Evolutionary conservation across 2,329 filamentous ascomycete species (phyloP), one percentile per base, ranked within the genome.

Genomic region (Phialophora verrucosa): DNA sequence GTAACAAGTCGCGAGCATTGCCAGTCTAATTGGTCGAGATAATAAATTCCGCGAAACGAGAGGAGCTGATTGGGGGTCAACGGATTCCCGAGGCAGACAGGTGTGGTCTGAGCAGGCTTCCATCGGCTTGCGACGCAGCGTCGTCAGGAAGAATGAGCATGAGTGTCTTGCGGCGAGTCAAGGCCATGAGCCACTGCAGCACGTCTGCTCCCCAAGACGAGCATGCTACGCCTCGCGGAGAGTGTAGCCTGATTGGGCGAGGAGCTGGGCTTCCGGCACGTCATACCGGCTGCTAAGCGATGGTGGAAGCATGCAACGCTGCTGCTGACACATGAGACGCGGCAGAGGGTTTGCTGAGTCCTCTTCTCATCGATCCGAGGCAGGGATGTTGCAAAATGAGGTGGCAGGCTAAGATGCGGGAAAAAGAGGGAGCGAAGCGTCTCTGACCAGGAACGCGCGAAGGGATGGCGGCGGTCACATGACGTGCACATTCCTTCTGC

Each of bases 231-330:
- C 27, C 11, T 42, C 38, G 23, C 31, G 64, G 64, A 62, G 53
- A 56, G 25, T 44, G 58, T 66, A 38, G 27, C 64, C 54, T 54
- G 53, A 62, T 66, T 62, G 64, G 60, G 59, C 51, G 51, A 42
- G 60, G 60, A 63, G 60, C 51, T 32, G 38, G 38, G 17, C 6
- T 8, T 20, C 14, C 38, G 38, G 38, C 17, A 44, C 38, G 38
- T 44, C 38, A 44, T 44, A 44, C 38, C n/a, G 38, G 38, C 38
- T 3, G 38, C 7, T 44, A 44, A 44, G 38, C 38, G 38, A 44
- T 8, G 38, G 6, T 35, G 10, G 17, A 44, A n/a, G 38, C 38
- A 44, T 44, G 38, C 38, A 7, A 44, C 38, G 38, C 38, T 44
- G 38, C 0, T 44, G 38, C 38, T 44, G 38, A 44, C 38, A 44